Evolutionary conservation across 129 eudicot species (phyloP).

Genomic region (Chrysanthemum makinoi): DNA sequence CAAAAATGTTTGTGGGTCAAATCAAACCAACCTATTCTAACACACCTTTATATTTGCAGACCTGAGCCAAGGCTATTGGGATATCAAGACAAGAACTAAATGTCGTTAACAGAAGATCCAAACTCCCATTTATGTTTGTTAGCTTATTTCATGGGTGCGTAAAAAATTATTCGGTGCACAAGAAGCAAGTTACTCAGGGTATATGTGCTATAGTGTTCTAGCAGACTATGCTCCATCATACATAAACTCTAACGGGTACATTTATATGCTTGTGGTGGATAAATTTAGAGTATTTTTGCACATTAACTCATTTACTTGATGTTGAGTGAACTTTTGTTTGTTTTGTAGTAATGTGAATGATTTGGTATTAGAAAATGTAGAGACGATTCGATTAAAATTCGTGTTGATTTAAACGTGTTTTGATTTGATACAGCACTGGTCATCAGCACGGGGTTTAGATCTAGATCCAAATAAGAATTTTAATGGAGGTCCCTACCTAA

Average conservation of each 20-base stretch:
- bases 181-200: conserved; percentile 41
- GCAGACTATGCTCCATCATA: conserved; percentile 34
- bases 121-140: neutral
- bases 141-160: conserved; percentile 27
- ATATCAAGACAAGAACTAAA: no score
- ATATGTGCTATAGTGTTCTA: conserved; percentile 42
- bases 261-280: neutral
- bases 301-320: no score
- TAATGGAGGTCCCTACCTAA: conserved; percentile 34
- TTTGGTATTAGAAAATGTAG: no score
- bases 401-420: neutral
- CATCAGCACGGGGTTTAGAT: conserved; percentile 52
- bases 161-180: conserved; percentile 37
- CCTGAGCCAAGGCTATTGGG: no score
- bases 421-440: conserved; percentile 50
- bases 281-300: neutral
- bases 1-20: no score
- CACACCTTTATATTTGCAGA: no score
- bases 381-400: neutral
- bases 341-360: no score
- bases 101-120: no score
- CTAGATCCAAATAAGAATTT: conserved; percentile 56
- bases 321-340: no score
- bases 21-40: no score
- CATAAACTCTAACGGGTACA: conserved; percentile 34